Percentiles rank a stretch among this genome's conserved stretches.
phyloP scores from a whole-genome alignment of 306 rosid genomes.

The Vigna trinervia region DNA sequence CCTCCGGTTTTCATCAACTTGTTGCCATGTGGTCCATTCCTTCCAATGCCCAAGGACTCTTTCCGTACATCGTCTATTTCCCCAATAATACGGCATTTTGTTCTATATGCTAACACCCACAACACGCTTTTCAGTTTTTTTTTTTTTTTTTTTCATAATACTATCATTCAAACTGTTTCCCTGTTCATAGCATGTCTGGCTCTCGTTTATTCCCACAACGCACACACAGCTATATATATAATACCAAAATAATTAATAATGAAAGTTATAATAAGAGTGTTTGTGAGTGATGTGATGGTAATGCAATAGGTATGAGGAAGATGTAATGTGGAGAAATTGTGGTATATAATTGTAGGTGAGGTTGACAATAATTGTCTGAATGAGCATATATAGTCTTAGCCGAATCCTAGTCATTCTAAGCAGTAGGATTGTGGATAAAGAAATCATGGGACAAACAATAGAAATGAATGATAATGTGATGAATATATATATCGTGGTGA shows the following conservation, averaged over 20 bases:
- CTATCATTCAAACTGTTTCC: neutral
- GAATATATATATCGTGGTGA: conserved; percentile 28
- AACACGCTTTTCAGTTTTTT: neutral
- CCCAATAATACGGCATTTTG: neutral
- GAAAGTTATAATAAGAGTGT: neutral
- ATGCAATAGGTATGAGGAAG: too few species aligned
- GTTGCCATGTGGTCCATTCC: conserved; percentile 47
- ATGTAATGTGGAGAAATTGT: neutral
- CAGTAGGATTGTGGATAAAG: conserved; percentile 16
- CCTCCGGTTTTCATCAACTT: conserved; percentile 56
- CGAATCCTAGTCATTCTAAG: conserved; percentile 22
- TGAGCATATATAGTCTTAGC: conserved; percentile 7
- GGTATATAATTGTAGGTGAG: too few species aligned
- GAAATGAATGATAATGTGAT: conserved; percentile 3
- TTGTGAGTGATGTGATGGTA: neutral
- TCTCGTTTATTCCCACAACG: neutral
- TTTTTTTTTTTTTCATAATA: too few species aligned
- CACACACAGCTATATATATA: too few species aligned
- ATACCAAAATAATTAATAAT: neutral
- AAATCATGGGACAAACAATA: conserved; percentile 37
- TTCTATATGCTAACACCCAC: neutral
- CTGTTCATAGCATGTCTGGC: neutral
- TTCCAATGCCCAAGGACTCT: conserved; percentile 40
- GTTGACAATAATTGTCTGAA: conserved; percentile 11
- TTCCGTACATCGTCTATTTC: conserved; percentile 55